Base-by-base conservation (phyloP, 192 early-diverging fungal genomes). In the Rhizophlyctis rosea region DNA sequence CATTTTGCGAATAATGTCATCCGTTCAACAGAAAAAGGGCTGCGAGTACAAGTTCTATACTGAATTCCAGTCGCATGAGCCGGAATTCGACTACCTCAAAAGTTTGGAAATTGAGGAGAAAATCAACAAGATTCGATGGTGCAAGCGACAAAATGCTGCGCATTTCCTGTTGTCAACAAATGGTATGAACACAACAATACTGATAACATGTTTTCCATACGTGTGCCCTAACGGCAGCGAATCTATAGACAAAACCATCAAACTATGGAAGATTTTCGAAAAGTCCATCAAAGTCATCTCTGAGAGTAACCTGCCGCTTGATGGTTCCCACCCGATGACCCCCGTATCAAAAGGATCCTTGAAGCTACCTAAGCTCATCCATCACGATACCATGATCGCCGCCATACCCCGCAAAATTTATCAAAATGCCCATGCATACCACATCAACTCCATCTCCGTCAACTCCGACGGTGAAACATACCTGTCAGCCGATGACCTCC, bases 31-130 rank as follows among this genome's bases (percentile, higher is more conserved):
- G 94, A 98, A 98, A 83, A 92, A 94, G 76, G 87, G 90, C n/a
- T 97, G 95, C 78, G 96, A 98, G 76, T 98, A 97, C 84, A 96
- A 96, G 75, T 98, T 98, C 71, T 93, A 93, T 64, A 96, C 96
- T 52, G 96, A 98, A 76, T 98, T 98, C 70, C 96, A 98, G 76
- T 98, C 96, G 65, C 96, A 98, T 75, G 96, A 98, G 80, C 94
- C 96, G 32, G 95, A 98, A 80, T 98, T 98, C 67, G 96, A 98
- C 75, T 98, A 98, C 69, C 82, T 98, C 57, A 98, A 98, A 84
- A 93, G 91, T 80, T 83, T 98, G 66, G 96, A 98, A 76, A 98
- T 98, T 59, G 96, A 98, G 72, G 96, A 98, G 70, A 98, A 98
- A 71, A 97, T 98, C 77, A 98, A 98, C 81, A 94, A 97, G 72